phyloP scores from a whole-genome alignment of 495 filamentous ascomycete genomes.

The Penicillium paxilli region DNA sequence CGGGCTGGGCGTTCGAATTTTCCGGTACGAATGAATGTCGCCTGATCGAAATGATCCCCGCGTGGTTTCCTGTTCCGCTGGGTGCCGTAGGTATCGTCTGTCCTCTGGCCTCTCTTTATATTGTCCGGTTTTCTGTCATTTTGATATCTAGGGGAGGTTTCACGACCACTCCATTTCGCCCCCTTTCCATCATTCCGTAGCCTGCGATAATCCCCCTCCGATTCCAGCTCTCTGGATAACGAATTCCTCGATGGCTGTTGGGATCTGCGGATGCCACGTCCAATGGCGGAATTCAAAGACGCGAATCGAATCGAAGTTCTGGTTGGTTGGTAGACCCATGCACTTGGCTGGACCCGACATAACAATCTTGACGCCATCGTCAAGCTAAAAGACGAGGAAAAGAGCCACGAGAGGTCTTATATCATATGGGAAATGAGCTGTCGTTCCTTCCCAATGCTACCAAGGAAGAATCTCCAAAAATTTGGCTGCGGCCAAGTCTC shows the following conservation, averaged over 20 bases:
- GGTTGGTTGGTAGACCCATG: neutral
- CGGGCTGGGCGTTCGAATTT: constrained; percentile 31
- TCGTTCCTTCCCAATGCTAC: too few species aligned
- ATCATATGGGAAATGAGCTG: too few species aligned
- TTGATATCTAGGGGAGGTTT: neutral
- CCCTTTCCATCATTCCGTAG: neutral
- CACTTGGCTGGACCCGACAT: neutral
- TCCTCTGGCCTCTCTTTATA: neutral
- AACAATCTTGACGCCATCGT: neutral
- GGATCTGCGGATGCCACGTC: constrained; percentile 49
- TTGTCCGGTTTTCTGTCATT: neutral
- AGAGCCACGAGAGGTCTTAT: neutral
- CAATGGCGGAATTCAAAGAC: constrained; percentile 58
- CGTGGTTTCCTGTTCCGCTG: neutral
- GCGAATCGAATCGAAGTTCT: constrained; percentile 17
- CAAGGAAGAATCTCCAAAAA: too few species aligned
- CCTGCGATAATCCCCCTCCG: neutral
- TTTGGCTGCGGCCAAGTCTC: too few species aligned
- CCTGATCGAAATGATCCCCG: constrained; percentile 27
- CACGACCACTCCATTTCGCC: neutral
- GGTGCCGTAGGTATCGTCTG: neutral
- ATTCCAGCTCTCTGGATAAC: neutral
- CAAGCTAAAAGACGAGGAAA: neutral
- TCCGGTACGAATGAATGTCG: constrained; percentile 37
- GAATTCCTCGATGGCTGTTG: constrained; percentile 16